Conservation (phyloP, 306 rosid species). For the Delonix regia region DNA sequence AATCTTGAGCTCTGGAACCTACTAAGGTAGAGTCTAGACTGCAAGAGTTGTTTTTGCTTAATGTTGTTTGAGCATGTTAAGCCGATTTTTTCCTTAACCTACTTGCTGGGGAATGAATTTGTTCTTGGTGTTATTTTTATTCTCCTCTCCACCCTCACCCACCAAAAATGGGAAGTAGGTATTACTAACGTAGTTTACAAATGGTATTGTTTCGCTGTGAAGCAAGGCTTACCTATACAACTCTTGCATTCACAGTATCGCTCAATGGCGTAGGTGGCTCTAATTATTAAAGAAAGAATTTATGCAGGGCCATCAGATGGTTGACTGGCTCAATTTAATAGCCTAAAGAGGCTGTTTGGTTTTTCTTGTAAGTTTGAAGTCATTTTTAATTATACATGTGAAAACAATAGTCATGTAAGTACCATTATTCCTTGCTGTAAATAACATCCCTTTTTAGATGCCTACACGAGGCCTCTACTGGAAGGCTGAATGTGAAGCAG, state of each 20-base stretch:
- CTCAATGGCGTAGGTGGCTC: not conserved
- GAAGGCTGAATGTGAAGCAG: constrained; percentile 32
- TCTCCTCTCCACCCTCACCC: too few relatives aligned
- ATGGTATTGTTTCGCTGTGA: not conserved
- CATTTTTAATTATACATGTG: not conserved
- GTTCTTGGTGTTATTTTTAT: not conserved
- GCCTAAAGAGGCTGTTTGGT: not conserved
- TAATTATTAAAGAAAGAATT: not conserved
- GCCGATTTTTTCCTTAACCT: not conserved
- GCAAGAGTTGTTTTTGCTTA: not conserved
- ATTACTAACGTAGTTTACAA: not conserved
- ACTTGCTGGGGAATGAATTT: not conserved
- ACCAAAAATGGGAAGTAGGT: not conserved
- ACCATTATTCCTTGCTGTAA: constrained; percentile 8
- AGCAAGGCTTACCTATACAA: not conserved
- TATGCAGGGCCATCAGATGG: not conserved
- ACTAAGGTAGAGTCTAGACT: not conserved
- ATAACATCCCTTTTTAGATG: constrained; percentile 30
- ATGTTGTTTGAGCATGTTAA: not conserved
- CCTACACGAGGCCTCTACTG: constrained; percentile 35
- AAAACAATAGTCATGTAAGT: not conserved
- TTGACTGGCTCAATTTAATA: not conserved
- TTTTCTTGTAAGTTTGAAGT: not conserved
- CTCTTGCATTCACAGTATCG: not conserved
- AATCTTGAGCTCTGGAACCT: not conserved